Conservation (phyloP, 2,329 filamentous ascomycete species). For the Byssothecium circinans region DNA sequence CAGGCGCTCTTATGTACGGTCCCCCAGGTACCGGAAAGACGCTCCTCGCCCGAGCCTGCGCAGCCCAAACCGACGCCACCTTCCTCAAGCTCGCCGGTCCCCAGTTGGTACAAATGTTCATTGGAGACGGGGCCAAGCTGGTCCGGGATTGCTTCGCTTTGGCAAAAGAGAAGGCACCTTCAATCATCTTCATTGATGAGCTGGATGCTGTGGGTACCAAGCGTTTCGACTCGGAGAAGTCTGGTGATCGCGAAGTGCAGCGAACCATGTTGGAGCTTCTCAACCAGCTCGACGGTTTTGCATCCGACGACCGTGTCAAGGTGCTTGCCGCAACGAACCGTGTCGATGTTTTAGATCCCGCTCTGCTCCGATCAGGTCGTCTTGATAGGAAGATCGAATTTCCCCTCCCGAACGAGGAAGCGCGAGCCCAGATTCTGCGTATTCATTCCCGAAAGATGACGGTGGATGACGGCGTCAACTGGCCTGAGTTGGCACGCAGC, state of each 20-base stretch:
- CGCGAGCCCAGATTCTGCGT: slow-evolving; percentile 91
- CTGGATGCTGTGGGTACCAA: slow-evolving; percentile 98
- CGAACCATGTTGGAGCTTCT: slow-evolving; percentile 98
- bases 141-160: slow-evolving; percentile 97
- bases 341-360: slow-evolving; percentile 90
- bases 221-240: slow-evolving; percentile 98
- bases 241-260: slow-evolving; percentile 95
- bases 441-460: slow-evolving; percentile 99
- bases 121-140: slow-evolving; percentile 95
- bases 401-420: slow-evolving; percentile 95
- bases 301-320: slow-evolving; percentile 95
- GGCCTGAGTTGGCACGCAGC: slow-evolving; percentile 90
- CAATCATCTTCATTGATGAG: slow-evolving; percentile 99
- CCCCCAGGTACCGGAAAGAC: slow-evolving; percentile 90
- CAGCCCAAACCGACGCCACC: slow-evolving; percentile 95
- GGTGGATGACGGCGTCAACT: slow-evolving; percentile 90
- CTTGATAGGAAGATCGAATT: slow-evolving; percentile 98
- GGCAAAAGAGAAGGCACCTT: slow-evolving; percentile 97
- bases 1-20: slow-evolving; percentile 94
- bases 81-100: slow-evolving; percentile 98
- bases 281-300: slow-evolving; percentile 97
- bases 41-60: slow-evolving; percentile 89
- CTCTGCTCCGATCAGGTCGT: slow-evolving; percentile 85
- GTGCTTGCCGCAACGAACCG: slow-evolving; percentile 93
- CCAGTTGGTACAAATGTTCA: slow-evolving; percentile 99